Conservation (phyloP, 2,329 filamentous ascomycete species). For the Periconia sp. region DNA sequence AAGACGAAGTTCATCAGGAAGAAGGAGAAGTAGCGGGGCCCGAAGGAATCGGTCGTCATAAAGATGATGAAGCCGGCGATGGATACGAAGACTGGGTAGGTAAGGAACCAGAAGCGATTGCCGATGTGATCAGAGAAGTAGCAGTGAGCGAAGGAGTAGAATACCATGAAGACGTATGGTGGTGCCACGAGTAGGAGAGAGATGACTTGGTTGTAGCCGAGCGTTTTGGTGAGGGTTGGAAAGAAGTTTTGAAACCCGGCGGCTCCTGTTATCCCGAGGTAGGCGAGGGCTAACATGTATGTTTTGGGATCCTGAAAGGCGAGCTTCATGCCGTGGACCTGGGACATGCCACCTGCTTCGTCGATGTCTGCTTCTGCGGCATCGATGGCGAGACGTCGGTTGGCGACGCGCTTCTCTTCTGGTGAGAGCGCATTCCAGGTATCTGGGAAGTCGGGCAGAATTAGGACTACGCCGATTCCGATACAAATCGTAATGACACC, state of each 20-base stretch:
- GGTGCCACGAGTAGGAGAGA: constrained; percentile 64
- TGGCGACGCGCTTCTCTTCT: constrained; percentile 53
- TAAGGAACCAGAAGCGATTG: constrained; percentile 50
- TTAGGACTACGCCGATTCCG: constrained; percentile 38
- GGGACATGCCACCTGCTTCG: constrained; percentile 54
- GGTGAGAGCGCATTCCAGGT: constrained; percentile 50
- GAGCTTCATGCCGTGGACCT: constrained; percentile 57
- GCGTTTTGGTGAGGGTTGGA: constrained; percentile 60
- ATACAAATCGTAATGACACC: constrained; percentile 44
- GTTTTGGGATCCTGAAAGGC: constrained; percentile 59
- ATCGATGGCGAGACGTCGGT: constrained; percentile 58
- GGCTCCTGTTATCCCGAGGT: constrained; percentile 57
- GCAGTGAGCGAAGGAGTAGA: constrained; percentile 50
- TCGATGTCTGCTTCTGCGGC: constrained; percentile 52
- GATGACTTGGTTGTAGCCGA: constrained; percentile 60
- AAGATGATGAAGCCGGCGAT: constrained; percentile 61
- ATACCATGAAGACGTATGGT: constrained; percentile 66
- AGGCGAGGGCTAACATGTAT: constrained; percentile 56
- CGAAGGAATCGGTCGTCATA: constrained; percentile 59
- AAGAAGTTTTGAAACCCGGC: constrained; percentile 64
- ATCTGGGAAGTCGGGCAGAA: constrained; percentile 47
- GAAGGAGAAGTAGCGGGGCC: constrained; percentile 61
- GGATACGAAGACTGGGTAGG: constrained; percentile 57
- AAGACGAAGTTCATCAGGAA: constrained; percentile 65
- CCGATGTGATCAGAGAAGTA: constrained; percentile 49